Base-by-base conservation (phyloP, 352 stramenopile species). In the Pythium vanterpoolii region DNA sequence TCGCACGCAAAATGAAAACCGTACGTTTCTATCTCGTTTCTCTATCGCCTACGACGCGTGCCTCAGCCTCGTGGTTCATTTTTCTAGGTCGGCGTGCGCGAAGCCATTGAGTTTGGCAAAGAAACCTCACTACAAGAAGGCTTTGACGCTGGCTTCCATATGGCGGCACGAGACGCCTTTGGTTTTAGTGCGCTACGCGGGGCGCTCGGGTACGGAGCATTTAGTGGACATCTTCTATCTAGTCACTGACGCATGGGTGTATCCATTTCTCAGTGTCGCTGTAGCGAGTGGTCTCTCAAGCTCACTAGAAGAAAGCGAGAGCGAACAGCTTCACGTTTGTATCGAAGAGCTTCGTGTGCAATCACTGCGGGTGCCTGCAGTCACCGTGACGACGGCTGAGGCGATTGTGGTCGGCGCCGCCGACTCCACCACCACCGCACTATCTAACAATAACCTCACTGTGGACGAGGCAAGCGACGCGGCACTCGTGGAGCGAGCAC, bases 61-160 rank as follows among this genome's bases (percentile, higher is more conserved):
- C 11, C 33, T 38, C 24, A 51, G 18, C 28, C 43, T 23, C n/a
- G n/a, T 16, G 36, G 3, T 14, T 4, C 1, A 14, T 43, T 4
- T 68, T 60, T 55, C 39, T 53, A 91, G 77, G 45, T 83, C 27
- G 83, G 83, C 36, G 76, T 90, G 46, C 83, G 77, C 11, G 80
- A 90, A 21, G 80, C 78, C 16, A 69, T 90, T 28, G 80, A 93
- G 38, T 51, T 81, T 8, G 83, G 78, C 34, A 90, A 93, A 62
- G 77, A 93, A 24, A 68, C 74, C 54, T 83, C 79, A 31, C 53
- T 93, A 23, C 83, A 93, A 61, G 46, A 80, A 56, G 83, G 83
- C 30, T 93, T 93, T 45, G 79, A 90, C 58, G 18, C 60, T 8
- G 80, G 83, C 1, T 93, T 89, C 23, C 46, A 55, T 26, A 18